Evolutionary conservation across 495 filamentous ascomycete genomes (phyloP).

Genomic region (Lichenothelia convexa): DNA sequence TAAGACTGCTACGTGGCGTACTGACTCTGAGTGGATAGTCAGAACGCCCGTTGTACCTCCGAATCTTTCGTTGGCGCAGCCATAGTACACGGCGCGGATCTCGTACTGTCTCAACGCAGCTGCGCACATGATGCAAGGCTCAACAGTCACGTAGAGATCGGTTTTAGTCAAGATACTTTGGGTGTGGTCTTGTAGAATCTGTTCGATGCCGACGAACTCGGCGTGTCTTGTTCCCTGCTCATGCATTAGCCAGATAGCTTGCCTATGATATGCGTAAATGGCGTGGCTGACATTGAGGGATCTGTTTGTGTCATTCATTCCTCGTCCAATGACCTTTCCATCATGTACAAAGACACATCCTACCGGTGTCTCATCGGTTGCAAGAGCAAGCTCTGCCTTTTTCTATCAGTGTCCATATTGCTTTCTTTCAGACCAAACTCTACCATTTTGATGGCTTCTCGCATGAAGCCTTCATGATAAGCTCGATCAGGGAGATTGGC

Average conservation of each 20-base stretch:
- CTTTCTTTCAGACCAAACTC: constrained; percentile 1
- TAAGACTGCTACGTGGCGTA: too few relatives aligned
- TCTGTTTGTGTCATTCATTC: constrained; percentile 92
- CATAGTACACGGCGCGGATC: constrained; percentile 75
- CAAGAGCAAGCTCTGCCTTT: constrained; percentile 65
- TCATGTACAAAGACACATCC: constrained; percentile 81
- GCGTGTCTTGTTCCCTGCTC: constrained; percentile 76
- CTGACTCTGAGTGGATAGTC: constrained; percentile 58
- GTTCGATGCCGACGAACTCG: constrained; percentile 69
- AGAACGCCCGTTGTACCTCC: constrained; percentile 88
- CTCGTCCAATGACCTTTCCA: constrained; percentile 54
- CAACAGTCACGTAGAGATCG: constrained; percentile 87
- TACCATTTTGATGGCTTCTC: constrained; percentile 25
- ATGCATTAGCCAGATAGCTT: too few relatives aligned
- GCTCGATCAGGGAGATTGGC: constrained; percentile 5
- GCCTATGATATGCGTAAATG: too few relatives aligned
- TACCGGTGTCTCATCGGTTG: constrained; percentile 76
- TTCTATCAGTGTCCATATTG: not conserved
- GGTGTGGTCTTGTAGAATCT: constrained; percentile 37
- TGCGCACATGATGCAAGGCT: constrained; percentile 97
- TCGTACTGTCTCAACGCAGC: constrained; percentile 71
- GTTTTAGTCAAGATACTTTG: constrained; percentile 45
- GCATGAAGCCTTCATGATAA: constrained; percentile 26
- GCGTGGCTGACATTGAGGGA: constrained; percentile 46
- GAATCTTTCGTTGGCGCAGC: constrained; percentile 90